Evolutionary conservation across 129 eudicot genomes (phyloP), one percentile per base, ranked within the genome.

Genomic region (Tanacetum coccineum): DNA sequence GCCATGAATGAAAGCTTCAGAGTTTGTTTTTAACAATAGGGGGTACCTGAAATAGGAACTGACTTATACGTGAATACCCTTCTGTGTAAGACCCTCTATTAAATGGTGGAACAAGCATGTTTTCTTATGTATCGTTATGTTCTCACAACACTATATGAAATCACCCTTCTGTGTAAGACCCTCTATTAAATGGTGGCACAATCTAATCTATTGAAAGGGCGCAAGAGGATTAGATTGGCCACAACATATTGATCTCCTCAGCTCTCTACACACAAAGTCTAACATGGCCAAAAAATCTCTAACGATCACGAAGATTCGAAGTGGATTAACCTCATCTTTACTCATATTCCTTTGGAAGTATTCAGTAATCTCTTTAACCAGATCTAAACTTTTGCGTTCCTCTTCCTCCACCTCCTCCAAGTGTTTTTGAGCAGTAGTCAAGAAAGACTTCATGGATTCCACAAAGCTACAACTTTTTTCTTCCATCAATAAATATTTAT

Each of bases 251-350:
- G 77, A 78, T 74, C 81, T 92, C 66, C 81, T 84, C 62, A 92
- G 82, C 83, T 88, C 95, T 70, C 80, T 85, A 59, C 95, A 92
- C 44, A 88, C 98, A 74, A 80, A 67, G 80, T 92, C 98, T 69
- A 92, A 63, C 98, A 88, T 83, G 4, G 83, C 78, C 85, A 92
- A 79, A 52, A 92, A 92, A 75, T 92, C 98, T 71, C 91, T 88
- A 14, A 92, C 95, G 46, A 85, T 83, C 63, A 92, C 96, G 58
- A 92, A 92, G 60, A 92, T 92, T 53, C 95, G 74, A 44, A 92
- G 87, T 0, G 89, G 95, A 66, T 86, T 92, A 12, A 74, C 75
- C 32, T 92, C 98, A 17, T 88, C 98, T 73, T 84, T 88, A 74
- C 96, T 84, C 78, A 88, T 85, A 59, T 86, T 75, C 12, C 98